Conservation (phyloP, 169 alveolate genomes). For the Miamiensis avidus region DNA sequence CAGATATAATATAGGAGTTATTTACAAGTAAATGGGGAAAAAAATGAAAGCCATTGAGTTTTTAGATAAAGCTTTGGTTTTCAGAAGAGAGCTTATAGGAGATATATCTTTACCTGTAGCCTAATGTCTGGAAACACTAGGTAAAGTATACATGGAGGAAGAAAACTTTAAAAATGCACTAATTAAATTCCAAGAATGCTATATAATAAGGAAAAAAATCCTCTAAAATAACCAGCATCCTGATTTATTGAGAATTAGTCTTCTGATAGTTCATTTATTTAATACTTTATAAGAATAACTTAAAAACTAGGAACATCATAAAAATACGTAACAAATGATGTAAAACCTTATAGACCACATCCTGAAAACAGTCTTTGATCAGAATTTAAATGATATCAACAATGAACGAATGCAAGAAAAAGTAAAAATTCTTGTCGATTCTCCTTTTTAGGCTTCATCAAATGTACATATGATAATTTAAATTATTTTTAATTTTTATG, state of each 20-base stretch:
- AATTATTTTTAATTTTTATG: no score
- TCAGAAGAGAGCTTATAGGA: constrained; percentile 36
- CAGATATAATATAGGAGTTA: constrained; percentile 26
- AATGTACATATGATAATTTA: not conserved
- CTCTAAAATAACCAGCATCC: constrained; percentile 18
- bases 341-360: not conserved
- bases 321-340: not conserved
- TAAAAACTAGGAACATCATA: not conserved
- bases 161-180: constrained; percentile 18
- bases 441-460: no score
- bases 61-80: constrained; percentile 30
- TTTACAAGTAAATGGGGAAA: constrained; percentile 25
- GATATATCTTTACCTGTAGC: constrained; percentile 38
- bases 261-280: constrained; percentile 9
- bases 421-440: not conserved
- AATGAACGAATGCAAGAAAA: not conserved
- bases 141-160: constrained; percentile 29
- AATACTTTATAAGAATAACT: not conserved
- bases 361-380: not conserved
- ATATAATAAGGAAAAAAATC: constrained; percentile 26
- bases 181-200: constrained; percentile 30
- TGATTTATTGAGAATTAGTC: constrained; percentile 33
- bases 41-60: constrained; percentile 28
- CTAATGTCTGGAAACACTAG: constrained; percentile 30
- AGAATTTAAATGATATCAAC: not conserved